Evolutionary conservation across 2,329 filamentous ascomycete species (phyloP).

Genomic region (Xylariaceae sp.): DNA sequence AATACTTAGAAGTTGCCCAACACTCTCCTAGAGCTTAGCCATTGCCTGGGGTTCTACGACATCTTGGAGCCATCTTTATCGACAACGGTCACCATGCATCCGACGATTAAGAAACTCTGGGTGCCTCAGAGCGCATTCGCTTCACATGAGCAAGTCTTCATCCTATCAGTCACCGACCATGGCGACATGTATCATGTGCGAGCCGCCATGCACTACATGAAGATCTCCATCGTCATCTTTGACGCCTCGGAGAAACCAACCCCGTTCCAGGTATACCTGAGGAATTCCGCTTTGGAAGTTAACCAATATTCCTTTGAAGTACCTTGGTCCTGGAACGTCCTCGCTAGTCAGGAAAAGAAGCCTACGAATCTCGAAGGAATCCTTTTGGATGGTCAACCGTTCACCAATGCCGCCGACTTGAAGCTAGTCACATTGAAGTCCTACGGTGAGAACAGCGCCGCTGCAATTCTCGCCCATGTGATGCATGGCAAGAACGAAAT

Average conservation of each 20-base stretch:
- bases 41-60: background rate
- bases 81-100: background rate
- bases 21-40: too few relatives aligned
- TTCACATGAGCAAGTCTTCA: background rate
- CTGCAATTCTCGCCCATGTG: background rate
- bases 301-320: background rate
- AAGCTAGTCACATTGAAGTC: background rate
- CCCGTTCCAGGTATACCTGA: background rate
- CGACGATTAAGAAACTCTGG: background rate
- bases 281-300: background rate
- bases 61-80: background rate
- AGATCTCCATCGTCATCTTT: background rate
- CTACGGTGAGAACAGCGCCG: background rate
- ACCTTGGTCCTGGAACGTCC: background rate
- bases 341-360: background rate
- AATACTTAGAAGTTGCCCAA: too few relatives aligned
- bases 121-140: background rate
- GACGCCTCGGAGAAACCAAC: background rate
- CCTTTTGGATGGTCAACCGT: background rate
- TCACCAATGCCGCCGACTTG: background rate
- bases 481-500: background rate
- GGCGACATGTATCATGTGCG: background rate
- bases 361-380: background rate
- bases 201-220: background rate
- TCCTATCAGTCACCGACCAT: background rate